These are phyloP conservation scores for Microbotryum lychnidis-dioicae DNA, from an alignment of 1,284 basidiomycete species.

Conservation along the genomic window DNA sequence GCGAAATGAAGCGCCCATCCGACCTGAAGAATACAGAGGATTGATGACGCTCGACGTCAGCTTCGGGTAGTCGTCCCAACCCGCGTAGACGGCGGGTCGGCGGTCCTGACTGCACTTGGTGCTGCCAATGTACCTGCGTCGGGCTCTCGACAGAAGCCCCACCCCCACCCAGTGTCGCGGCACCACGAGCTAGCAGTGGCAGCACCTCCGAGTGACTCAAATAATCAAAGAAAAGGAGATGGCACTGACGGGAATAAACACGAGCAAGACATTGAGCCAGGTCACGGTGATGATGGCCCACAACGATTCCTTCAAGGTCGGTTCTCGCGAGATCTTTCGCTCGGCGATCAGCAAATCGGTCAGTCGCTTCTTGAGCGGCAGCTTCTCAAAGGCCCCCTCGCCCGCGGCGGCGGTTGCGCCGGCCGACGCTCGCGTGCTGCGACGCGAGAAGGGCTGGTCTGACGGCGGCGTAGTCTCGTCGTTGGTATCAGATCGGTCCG, in stretches of 20 bases:
- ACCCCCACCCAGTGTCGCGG: no score
- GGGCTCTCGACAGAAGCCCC: no score
- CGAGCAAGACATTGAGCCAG: slow-evolving; percentile 45
- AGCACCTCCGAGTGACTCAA: no score
- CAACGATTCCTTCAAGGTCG: slow-evolving; percentile 38
- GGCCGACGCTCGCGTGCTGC: no score
- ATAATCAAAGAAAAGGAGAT: slow-evolving; percentile 11
- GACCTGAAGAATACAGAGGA: not conserved
- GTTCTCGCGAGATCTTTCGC: slow-evolving; percentile 39
- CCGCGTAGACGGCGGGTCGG: no score
- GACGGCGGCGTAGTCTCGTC: no score
- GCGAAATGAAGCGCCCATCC: slow-evolving; percentile 44
- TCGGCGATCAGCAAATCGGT: slow-evolving; percentile 41
- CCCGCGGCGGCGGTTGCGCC: no score
- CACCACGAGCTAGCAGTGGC: no score
- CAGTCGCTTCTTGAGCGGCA: slow-evolving; percentile 35
- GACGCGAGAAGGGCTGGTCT: no score
- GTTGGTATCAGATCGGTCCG: no score
- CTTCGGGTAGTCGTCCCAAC: not conserved
- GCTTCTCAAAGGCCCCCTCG: not conserved
- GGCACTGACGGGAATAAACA: slow-evolving; percentile 41
- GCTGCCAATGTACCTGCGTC: no score
- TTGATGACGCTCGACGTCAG: not conserved
- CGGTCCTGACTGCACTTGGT: no score
- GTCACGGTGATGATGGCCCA: slow-evolving; percentile 39